Conservation (phyloP, 2,329 filamentous ascomycete genomes). For the Coniochaeta hoffmannii region DNA sequence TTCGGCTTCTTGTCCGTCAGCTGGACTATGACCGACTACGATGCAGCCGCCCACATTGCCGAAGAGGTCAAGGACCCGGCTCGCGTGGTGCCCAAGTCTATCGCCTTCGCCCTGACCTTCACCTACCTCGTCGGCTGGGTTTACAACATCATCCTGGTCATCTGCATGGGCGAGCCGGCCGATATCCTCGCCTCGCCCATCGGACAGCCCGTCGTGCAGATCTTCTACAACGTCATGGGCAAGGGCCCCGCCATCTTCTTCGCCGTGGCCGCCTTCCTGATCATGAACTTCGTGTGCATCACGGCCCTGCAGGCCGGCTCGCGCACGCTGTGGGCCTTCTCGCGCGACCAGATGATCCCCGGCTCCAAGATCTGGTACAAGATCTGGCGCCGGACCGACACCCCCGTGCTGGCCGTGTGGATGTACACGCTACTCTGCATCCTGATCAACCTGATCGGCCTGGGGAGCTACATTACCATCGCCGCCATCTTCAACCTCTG, state of each 20-base stretch:
- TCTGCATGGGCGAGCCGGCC: constrained; percentile 45
- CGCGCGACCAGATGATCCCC: constrained; percentile 42
- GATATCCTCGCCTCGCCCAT: constrained; percentile 36
- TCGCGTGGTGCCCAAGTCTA: constrained; percentile 40
- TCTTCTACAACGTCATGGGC: constrained; percentile 51
- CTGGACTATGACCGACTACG: constrained; percentile 43
- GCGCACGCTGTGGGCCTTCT: constrained; percentile 48
- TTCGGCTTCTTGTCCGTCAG: constrained; percentile 48
- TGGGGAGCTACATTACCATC: constrained; percentile 47
- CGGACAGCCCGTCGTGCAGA: constrained; percentile 45
- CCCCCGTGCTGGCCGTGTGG: constrained; percentile 48
- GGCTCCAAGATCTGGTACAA: constrained; percentile 39
- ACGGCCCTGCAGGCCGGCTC: constrained; percentile 46
- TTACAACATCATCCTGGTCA: constrained; percentile 51
- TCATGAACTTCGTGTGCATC: constrained; percentile 52
- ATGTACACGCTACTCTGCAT: constrained; percentile 46
- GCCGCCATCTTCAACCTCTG: constrained; percentile 46
- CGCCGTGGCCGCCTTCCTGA: constrained; percentile 47
- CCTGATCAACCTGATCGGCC: constrained; percentile 50
- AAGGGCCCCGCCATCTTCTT: constrained; percentile 45
- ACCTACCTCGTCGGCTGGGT: constrained; percentile 48
- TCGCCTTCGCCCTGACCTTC: constrained; percentile 46
- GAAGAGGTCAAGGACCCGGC: constrained; percentile 34
- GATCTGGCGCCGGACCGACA: constrained; percentile 39
- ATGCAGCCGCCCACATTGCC: constrained; percentile 27